Conservation (phyloP, 2,329 filamentous ascomycete genomes). For the Alternaria gaisen region DNA sequence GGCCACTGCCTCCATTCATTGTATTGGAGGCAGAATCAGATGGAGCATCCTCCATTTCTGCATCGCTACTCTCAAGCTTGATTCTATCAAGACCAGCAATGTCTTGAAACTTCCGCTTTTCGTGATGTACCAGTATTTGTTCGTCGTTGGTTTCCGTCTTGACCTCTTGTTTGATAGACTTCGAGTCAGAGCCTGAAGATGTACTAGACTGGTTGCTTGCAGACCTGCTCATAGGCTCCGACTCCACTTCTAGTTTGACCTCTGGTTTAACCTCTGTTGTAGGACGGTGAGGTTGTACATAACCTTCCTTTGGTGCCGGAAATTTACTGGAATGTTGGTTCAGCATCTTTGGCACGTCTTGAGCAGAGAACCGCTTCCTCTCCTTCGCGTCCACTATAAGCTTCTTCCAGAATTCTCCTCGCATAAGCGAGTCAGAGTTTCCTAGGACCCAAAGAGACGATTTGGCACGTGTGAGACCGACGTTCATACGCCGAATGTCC, state of each 20-base stretch:
- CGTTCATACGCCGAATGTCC: conserved; percentile 99
- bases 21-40: conserved; percentile 36
- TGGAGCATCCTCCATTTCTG: conserved; percentile 41
- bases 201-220: conserved; percentile 30
- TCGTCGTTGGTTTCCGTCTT: conserved; percentile 37
- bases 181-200: conserved; percentile 18
- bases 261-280: conserved; percentile 35
- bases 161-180: conserved; percentile 27
- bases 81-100: conserved; percentile 74
- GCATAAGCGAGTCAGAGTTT: conserved; percentile 83
- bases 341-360: conserved; percentile 66
- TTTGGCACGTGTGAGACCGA: conserved; percentile 94
- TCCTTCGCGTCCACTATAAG: conserved; percentile 82
- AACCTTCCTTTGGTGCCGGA: conserved; percentile 42
- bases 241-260: conserved; percentile 29
- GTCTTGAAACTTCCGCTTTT: conserved; percentile 76
- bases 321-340: conserved; percentile 60
- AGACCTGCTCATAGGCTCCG: conserved; percentile 35
- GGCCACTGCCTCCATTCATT: conserved; percentile 33
- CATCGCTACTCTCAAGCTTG: conserved; percentile 38
- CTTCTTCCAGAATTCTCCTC: conserved; percentile 90
- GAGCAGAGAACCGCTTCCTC: conserved; percentile 79
- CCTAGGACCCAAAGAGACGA: conserved; percentile 96
- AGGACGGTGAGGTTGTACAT: conserved; percentile 30
- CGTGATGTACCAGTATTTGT: conserved; percentile 78